A percentile compares a stretch with the other conserved stretches of the same genome.
Conservation (phyloP, 2,329 filamentous ascomycete species). For the Clarireedia homoeocarpa region DNA sequence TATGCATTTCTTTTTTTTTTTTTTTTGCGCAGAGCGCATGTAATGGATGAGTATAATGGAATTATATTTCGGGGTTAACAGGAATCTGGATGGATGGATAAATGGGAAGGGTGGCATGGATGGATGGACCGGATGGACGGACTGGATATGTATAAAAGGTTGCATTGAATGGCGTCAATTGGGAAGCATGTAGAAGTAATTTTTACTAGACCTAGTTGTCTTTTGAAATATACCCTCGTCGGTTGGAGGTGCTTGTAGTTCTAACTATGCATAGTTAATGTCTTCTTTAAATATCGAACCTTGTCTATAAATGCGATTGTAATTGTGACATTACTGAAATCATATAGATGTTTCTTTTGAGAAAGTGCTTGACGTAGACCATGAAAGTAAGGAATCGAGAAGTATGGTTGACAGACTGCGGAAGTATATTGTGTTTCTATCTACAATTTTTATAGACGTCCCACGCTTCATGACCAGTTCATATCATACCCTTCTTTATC, state of each 20-base stretch:
- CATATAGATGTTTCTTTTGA: too few species aligned
- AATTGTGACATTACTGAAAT: too few species aligned
- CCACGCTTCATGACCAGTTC: not conserved
- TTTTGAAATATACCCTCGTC: not conserved
- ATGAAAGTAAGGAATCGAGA: too few species aligned
- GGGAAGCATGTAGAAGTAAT: constrained; percentile 9
- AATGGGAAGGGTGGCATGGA: not conserved
- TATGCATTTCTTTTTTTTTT: not conserved
- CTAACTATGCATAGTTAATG: not conserved
- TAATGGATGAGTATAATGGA: constrained; percentile 8
- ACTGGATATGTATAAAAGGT: constrained; percentile 3
- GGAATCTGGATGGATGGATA: not conserved
- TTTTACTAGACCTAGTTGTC: not conserved
- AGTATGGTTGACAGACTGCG: too few species aligned
- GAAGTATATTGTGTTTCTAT: too few species aligned
- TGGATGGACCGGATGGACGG: not conserved
- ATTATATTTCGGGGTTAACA: constrained; percentile 2
- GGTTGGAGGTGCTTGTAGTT: constrained; percentile 1
- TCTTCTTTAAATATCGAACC: not conserved
- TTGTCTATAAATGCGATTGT: too few species aligned
- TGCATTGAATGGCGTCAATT: constrained; percentile 2
- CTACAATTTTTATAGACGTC: not conserved
- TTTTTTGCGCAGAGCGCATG: not conserved
- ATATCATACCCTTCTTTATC: not conserved
- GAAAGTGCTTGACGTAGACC: too few species aligned